Conservation (phyloP, 257 asterid species). For the Craterostigma plantagineum region DNA sequence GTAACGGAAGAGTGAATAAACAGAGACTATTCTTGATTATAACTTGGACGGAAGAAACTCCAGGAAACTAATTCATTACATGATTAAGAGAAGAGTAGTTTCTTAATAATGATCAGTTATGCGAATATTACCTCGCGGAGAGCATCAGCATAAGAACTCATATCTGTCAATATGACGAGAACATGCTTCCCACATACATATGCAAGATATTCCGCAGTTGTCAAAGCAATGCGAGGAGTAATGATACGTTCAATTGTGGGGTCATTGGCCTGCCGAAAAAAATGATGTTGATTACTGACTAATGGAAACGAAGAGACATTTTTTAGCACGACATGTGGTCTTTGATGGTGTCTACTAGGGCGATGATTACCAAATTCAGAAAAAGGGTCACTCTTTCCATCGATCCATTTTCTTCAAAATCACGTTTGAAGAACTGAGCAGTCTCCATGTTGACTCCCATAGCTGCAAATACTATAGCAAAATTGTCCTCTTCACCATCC, state of each 20-base stretch:
- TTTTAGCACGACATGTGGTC: no score
- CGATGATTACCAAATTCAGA: constrained; percentile 49
- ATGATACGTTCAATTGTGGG: constrained; percentile 72
- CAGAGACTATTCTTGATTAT: no score
- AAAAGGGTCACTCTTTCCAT: constrained; percentile 96
- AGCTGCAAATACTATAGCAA: constrained; percentile 94
- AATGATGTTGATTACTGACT: no score
- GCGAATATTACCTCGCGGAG: constrained; percentile 51
- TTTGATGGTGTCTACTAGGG: neutral
- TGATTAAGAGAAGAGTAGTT: no score
- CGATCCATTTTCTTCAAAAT: constrained; percentile 95
- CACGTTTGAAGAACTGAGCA: constrained; percentile 79
- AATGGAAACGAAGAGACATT: no score
- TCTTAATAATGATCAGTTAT: no score
- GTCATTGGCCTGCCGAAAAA: constrained; percentile 54
- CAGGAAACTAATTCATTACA: no score
- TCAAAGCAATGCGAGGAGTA: constrained; percentile 71
- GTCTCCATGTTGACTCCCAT: constrained; percentile 98
- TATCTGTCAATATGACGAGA: constrained; percentile 71
- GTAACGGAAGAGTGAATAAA: no score
- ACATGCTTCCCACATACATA: constrained; percentile 80
- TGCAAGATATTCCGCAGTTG: constrained; percentile 69
- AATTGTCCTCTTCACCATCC: constrained; percentile 70
- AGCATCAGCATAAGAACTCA: constrained; percentile 85
- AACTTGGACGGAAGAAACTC: no score